Conservation (phyloP, 2,329 filamentous ascomycete genomes). For the Diaporthe velutina region DNA sequence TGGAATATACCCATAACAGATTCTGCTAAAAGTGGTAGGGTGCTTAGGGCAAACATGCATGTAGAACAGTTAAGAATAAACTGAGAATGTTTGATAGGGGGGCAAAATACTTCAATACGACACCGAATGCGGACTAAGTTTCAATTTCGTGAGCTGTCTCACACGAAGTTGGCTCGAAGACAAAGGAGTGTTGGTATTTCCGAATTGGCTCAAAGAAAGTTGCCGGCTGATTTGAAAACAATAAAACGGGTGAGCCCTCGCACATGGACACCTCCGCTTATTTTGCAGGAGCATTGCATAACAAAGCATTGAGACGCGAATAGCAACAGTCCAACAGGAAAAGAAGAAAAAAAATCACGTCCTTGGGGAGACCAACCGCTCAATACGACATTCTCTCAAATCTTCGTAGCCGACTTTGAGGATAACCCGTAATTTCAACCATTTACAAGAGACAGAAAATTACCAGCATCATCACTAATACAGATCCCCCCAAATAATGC, state of each 20-base stretch:
- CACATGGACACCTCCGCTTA: not conserved
- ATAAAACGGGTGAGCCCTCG: not conserved
- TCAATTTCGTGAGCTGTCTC: not conserved
- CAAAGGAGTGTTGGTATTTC: not conserved
- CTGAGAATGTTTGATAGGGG: too few relatives aligned
- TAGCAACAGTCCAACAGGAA: not conserved
- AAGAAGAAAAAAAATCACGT: not conserved
- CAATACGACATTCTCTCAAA: too few relatives aligned
- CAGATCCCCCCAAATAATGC: not conserved
- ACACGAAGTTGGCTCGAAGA: not conserved
- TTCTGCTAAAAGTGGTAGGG: not conserved
- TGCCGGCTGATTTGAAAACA: not conserved
- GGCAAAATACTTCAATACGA: not conserved
- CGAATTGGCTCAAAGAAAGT: not conserved
- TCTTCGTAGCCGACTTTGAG: not conserved
- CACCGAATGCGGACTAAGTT: slow-evolving; percentile 14
- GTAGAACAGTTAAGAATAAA: not conserved
- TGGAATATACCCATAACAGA: not conserved
- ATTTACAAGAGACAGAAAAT: not conserved
- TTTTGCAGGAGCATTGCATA: not conserved
- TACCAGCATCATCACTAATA: not conserved
- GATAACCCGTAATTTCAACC: not conserved
- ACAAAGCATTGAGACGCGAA: not conserved
- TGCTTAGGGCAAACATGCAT: not conserved
- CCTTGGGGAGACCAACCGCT: not conserved